phyloP scores from a whole-genome alignment of 352 stramenopile species.

The Phytophthora hibernalis region DNA sequence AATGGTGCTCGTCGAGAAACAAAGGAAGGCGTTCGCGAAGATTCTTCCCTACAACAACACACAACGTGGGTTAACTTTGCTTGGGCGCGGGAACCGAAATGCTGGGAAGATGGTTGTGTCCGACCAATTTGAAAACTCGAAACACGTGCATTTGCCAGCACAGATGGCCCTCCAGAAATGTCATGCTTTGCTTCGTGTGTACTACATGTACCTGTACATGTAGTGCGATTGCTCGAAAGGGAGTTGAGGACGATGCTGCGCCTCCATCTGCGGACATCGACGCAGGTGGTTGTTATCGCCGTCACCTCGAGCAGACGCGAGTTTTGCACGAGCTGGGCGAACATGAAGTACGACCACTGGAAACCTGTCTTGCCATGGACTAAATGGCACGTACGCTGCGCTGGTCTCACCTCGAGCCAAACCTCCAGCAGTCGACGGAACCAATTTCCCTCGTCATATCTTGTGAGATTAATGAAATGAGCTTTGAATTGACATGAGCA shows the following conservation, averaged over 20 bases:
- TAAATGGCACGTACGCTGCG: no score
- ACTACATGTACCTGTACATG: no score
- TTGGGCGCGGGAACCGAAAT: slow-evolving; percentile 1
- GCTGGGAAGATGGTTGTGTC: slow-evolving; percentile 15
- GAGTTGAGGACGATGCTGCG: not conserved
- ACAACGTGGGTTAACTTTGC: slow-evolving; percentile 35
- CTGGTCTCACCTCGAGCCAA: not conserved
- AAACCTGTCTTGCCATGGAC: no score
- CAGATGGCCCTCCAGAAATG: slow-evolving; percentile 28
- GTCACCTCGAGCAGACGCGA: not conserved
- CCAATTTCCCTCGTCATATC: no score
- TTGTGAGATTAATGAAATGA: no score
- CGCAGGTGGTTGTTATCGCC: slow-evolving; percentile 10
- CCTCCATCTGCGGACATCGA: slow-evolving; percentile 15
- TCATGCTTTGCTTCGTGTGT: slow-evolving; percentile 16
- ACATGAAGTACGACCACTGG: not conserved
- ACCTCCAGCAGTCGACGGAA: not conserved
- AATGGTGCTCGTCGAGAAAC: not conserved
- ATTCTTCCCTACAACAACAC: slow-evolving; percentile 16
- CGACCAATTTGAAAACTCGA: slow-evolving; percentile 10
- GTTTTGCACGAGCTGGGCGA: not conserved
- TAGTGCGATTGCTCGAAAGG: slow-evolving; percentile 7
- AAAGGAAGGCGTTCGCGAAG: slow-evolving; percentile 5
- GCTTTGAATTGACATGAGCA: no score
- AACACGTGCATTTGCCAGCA: slow-evolving; percentile 10